phyloP scores from a whole-genome alignment of 2,329 filamentous ascomycete species.

The Emmonsiellopsis sp. region DNA sequence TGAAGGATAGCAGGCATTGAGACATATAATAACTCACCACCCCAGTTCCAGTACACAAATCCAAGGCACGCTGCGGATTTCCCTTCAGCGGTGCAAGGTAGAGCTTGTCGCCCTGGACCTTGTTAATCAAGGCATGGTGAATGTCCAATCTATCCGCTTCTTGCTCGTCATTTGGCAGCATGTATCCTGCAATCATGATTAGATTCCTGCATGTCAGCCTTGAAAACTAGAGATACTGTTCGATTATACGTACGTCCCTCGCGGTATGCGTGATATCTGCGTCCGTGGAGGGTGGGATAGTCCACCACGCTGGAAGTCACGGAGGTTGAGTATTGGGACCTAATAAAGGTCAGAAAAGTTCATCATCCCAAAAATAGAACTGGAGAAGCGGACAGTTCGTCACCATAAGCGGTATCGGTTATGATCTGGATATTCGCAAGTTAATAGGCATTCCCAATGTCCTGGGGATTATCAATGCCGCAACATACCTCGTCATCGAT shows the following conservation, averaged over 20 bases:
- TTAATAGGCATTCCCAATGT: background rate
- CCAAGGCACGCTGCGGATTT: conserved; percentile 6
- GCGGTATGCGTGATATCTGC: conserved; percentile 1
- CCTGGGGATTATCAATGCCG: background rate
- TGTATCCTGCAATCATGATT: background rate
- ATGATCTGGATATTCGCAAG: background rate
- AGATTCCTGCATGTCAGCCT: background rate
- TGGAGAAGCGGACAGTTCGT: background rate
- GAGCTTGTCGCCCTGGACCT: conserved; percentile 7
- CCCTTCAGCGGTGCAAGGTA: conserved; percentile 10
- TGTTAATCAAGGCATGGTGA: conserved; percentile 10
- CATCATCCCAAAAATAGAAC: background rate
- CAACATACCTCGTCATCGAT: background rate
- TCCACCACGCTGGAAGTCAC: background rate
- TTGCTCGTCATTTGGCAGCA: conserved; percentile 11
- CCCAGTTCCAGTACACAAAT: conserved; percentile 12
- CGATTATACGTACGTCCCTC: background rate
- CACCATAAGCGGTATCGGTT: background rate
- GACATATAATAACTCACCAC: conserved; percentile 1
- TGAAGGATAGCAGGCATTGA: background rate
- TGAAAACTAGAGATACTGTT: background rate
- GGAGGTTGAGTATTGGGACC: background rate
- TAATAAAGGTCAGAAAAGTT: background rate
- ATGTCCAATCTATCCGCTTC: conserved; percentile 10
- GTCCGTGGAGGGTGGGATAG: background rate